These are phyloP conservation scores for Tetrahymena borealis DNA, from an alignment of 73 alveolate genomes.

Conservation along the genomic window DNA sequence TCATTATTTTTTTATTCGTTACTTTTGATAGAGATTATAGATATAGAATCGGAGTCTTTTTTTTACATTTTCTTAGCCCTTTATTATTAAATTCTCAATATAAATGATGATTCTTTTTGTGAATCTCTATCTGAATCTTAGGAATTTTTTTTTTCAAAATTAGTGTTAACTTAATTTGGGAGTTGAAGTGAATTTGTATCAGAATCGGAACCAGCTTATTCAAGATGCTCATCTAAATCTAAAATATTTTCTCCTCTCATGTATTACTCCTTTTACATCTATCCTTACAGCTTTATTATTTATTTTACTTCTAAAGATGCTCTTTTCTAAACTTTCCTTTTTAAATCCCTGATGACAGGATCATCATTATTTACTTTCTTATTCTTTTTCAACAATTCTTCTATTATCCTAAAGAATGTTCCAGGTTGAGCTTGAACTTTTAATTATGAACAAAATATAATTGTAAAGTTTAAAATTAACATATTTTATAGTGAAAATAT, in stretches of 20 bases:
- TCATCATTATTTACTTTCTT: not conserved
- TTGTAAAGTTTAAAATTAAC: no score
- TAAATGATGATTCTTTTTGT: not conserved
- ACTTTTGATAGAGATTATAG: not conserved
- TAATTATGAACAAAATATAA: no score
- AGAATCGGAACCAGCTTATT: not conserved
- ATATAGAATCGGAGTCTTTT: not conserved
- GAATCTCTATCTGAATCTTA: not conserved
- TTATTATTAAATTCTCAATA: no score
- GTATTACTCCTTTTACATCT: not conserved
- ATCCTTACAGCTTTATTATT: not conserved
- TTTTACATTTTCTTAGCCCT: not conserved
- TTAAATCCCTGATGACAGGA: not conserved
- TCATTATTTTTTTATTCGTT: not conserved
- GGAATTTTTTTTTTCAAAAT: no score
- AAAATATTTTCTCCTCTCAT: not conserved
- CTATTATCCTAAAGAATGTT: not conserved
- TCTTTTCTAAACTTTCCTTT: not conserved
- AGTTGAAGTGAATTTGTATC: not conserved
- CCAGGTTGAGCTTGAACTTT: not conserved
- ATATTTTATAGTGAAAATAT: no score
- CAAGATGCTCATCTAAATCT: not conserved
- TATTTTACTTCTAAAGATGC: not conserved
- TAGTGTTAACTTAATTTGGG: no score
- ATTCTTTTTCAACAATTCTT: not conserved